Conservation (phyloP, 192 early-diverging fungal species). For the Rhizoclosmatium globosum region DNA sequence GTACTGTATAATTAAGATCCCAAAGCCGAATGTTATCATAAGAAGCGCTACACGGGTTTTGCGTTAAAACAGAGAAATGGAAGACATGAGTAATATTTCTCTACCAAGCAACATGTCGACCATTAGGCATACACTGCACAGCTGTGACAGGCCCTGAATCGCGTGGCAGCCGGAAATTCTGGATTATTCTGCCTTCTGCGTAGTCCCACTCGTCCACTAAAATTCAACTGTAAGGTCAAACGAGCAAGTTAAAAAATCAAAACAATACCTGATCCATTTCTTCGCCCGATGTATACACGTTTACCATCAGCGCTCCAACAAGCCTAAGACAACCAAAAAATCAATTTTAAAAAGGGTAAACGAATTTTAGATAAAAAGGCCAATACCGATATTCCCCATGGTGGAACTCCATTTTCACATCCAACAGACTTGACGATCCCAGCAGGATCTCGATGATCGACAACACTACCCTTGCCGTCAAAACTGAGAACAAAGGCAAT, state of each 20-base stretch:
- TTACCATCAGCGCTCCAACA: conserved; percentile 88
- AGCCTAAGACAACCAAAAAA: conserved; percentile 44
- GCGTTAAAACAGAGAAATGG: not conserved
- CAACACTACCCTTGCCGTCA: conserved; percentile 49
- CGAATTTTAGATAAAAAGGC: not conserved
- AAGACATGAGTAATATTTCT: conserved; percentile 9
- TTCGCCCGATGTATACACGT: conserved; percentile 83
- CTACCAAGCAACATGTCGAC: conserved; percentile 84
- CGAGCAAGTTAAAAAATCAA: not conserved
- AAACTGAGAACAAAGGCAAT: conserved; percentile 36
- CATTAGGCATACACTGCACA: conserved; percentile 81
- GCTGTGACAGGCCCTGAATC: conserved; percentile 89
- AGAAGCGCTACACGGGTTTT: conserved; percentile 70
- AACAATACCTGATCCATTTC: conserved; percentile 79
- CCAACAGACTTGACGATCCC: conserved; percentile 43
- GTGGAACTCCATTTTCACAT: conserved; percentile 38
- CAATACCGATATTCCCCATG: conserved; percentile 52
- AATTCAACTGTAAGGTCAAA: conserved; percentile 15
- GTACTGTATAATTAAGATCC: conserved; percentile 64
- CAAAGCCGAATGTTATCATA: conserved; percentile 93
- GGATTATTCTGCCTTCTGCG: conserved; percentile 66
- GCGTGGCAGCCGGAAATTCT: conserved; percentile 81
- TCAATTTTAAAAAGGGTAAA: not conserved
- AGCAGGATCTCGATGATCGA: conserved; percentile 43
- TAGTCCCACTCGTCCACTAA: conserved; percentile 92